A percentile compares a stretch with the other conserved stretches of the same genome.
These are phyloP conservation scores for Penicillium sp. DNA, from an alignment of 2,329 filamentous ascomycete species.

Conservation along the genomic window DNA sequence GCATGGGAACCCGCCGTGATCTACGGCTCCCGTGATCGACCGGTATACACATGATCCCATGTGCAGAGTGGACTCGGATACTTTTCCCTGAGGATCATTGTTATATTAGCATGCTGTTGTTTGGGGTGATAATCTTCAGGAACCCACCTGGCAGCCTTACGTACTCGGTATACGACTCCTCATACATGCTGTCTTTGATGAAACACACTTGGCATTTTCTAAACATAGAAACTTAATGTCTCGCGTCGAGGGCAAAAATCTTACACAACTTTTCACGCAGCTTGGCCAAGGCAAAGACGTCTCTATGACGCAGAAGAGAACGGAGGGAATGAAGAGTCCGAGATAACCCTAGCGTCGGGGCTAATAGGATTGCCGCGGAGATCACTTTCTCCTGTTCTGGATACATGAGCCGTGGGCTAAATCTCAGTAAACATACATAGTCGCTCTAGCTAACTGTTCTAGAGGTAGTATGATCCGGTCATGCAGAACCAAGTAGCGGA, in stretches of 20 bases:
- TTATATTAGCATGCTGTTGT: background rate
- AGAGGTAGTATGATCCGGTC: background rate
- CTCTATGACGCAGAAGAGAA: background rate
- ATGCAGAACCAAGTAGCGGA: background rate
- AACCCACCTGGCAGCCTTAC: background rate
- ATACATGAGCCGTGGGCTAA: too few relatives aligned
- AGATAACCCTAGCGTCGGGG: background rate
- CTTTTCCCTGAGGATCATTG: background rate
- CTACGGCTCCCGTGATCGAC: slow-evolving; percentile 12
- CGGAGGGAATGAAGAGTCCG: background rate
- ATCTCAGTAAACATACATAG: too few relatives aligned
- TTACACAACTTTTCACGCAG: background rate
- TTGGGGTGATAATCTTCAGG: background rate
- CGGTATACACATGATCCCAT: slow-evolving; percentile 3
- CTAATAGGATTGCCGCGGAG: background rate
- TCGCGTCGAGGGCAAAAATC: background rate
- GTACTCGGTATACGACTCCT: too few relatives aligned
- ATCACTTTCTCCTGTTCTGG: background rate
- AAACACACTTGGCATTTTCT: too few relatives aligned
- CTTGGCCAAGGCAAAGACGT: background rate
- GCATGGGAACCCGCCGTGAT: slow-evolving; percentile 4
- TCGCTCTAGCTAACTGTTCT: background rate
- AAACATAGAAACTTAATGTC: background rate
- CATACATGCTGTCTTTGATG: too few relatives aligned
- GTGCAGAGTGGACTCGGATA: background rate